A percentile compares a stretch with the other conserved stretches of the same genome.
phyloP scores from a whole-genome alignment of 2,329 filamentous ascomycete genomes.

The Phaeophleospora eucalypticola region DNA sequence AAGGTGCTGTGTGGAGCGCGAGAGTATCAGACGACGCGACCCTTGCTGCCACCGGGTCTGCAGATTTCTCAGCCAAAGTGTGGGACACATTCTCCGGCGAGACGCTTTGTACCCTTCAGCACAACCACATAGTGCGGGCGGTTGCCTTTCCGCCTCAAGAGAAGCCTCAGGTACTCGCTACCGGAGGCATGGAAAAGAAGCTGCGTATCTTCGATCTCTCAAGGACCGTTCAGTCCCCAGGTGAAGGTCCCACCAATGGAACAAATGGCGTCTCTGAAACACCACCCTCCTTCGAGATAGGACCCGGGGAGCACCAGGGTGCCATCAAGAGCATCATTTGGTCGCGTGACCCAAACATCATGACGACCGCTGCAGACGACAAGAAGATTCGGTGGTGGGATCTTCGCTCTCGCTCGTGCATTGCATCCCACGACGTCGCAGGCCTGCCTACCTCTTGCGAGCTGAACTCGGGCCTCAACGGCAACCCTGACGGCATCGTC shows the following conservation, averaged over 20 bases:
- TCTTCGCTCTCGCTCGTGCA: slow-evolving; percentile 67
- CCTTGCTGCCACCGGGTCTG: slow-evolving; percentile 86
- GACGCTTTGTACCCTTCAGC: slow-evolving; percentile 77
- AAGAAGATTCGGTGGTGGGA: slow-evolving; percentile 95
- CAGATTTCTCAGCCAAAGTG: slow-evolving; percentile 86
- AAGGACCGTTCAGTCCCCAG: slow-evolving; percentile 37
- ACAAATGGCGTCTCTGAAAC: slow-evolving; percentile 14
- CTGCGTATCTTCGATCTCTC: slow-evolving; percentile 87
- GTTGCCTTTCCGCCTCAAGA: slow-evolving; percentile 71
- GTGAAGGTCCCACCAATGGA: slow-evolving; percentile 13
- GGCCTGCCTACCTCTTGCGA: slow-evolving; percentile 90
- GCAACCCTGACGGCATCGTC: slow-evolving; percentile 64
- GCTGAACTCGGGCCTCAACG: slow-evolving; percentile 65
- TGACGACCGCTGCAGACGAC: slow-evolving; percentile 87
- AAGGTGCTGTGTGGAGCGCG: slow-evolving; percentile 96
- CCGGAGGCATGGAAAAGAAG: slow-evolving; percentile 94
- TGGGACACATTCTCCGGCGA: slow-evolving; percentile 97
- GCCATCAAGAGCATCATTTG: slow-evolving; percentile 97
- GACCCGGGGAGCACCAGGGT: slow-evolving; percentile 73
- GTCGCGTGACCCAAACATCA: slow-evolving; percentile 72
- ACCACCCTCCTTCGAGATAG: slow-evolving; percentile 74
- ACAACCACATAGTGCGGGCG: slow-evolving; percentile 92
- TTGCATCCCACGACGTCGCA: slow-evolving; percentile 74
- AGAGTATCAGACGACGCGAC: slow-evolving; percentile 82
- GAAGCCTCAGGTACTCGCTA: slow-evolving; percentile 73